Base-by-base conservation (phyloP, 1,284 basidiomycete genomes). In the Malassezia furfur region DNA sequence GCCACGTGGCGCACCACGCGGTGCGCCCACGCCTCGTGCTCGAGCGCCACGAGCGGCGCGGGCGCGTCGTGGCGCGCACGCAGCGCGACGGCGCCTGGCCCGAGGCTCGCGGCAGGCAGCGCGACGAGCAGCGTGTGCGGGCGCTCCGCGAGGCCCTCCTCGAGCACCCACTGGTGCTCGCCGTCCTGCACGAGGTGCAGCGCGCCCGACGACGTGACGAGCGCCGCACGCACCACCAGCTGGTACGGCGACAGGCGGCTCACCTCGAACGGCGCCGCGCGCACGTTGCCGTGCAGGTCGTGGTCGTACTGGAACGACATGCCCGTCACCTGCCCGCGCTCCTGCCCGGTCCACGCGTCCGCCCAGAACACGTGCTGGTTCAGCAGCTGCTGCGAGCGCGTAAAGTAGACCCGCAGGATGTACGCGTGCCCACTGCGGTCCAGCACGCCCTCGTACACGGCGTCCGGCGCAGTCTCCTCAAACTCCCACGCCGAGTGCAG, bases 181-280 rank as follows among this genome's bases (percentile, higher is more conserved):
- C 83, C 79, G 31, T 82, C 80, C 45, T 83, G 78, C 82, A 87
- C 86, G 10, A 86, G 77, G 64, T 90, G 88, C 10, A 94, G 68
- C 0, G 87, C 80, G 10, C 89, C 89, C 0, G 85, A 86, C 5
- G 82, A 83, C 0, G 88, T 89, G 1, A 84, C 83, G 34, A 90
- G 57, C 15, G 85, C 75, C 4, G 84, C 63, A 14, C 83, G 81
- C 4, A 79, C 75, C 9, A 79, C 67, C 15, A 82, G 72, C 47
- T 74, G 75, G 54, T 75, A 74, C 48, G 77, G 75, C 55, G 74
- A 69, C 12, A 78, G 75, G 57, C 78, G 80, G 15, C 78, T 78
- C 1, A 80, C 79, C 51, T 83, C 82, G 47, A 85, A 75, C 43
- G 63, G 60, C 38, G 64, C 62, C 14, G 68, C 63, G 17, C 62